Percentiles rank a stretch among this genome's conserved stretches.
phyloP scores from a whole-genome alignment of 2,329 filamentous ascomycete species.

The Colletotrichum acutatum region DNA sequence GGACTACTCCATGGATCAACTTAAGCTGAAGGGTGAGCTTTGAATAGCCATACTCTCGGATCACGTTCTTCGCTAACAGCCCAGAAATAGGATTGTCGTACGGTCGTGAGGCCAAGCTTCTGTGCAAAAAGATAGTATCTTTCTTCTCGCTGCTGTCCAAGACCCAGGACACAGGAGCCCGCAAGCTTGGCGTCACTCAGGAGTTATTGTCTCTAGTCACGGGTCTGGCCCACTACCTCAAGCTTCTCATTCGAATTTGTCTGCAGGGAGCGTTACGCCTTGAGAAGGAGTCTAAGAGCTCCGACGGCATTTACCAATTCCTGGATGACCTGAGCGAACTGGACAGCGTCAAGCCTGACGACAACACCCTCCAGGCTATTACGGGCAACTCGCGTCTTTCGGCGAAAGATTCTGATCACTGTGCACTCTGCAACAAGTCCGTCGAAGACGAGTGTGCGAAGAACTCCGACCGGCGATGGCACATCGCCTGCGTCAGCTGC shows the following conservation, averaged over 20 bases:
- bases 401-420: slow-evolving; percentile 85
- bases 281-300: slow-evolving; percentile 81
- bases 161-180: slow-evolving; percentile 89
- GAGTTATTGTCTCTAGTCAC: slow-evolving; percentile 98
- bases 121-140: slow-evolving; percentile 99
- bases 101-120: slow-evolving; percentile 92
- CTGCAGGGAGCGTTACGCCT: slow-evolving; percentile 92
- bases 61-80: slow-evolving; percentile 15
- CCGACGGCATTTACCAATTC: slow-evolving; percentile 83
- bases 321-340: slow-evolving; percentile 85
- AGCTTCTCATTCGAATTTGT: slow-evolving; percentile 96
- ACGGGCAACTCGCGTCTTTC: slow-evolving; percentile 74
- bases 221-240: slow-evolving; percentile 95
- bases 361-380: slow-evolving; percentile 74
- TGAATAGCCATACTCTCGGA: background rate
- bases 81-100: slow-evolving; percentile 79
- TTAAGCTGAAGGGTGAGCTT: slow-evolving; percentile 79
- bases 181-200: slow-evolving; percentile 95
- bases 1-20: slow-evolving; percentile 75
- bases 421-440: slow-evolving; percentile 81
- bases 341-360: slow-evolving; percentile 79
- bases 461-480: slow-evolving; percentile 81
- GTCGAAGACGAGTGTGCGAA: slow-evolving; percentile 95
- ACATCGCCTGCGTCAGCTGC: slow-evolving; percentile 85
- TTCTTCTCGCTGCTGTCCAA: slow-evolving; percentile 97